Evolutionary conservation across 352 stramenopile species (phyloP).

Genomic region (Pythium dissimile): DNA sequence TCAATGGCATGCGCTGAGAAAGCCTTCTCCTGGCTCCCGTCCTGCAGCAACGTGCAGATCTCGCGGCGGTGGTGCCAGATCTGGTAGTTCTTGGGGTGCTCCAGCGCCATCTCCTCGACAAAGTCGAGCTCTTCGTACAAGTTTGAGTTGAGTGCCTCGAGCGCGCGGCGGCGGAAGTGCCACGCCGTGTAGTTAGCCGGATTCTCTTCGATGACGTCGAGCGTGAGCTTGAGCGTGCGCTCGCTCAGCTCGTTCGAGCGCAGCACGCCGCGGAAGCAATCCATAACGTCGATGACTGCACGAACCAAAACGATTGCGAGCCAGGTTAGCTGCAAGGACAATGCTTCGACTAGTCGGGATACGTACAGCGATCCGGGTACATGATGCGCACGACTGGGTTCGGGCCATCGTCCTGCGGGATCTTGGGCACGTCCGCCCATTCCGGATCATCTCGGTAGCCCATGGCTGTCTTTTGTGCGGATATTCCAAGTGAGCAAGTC

Average conservation of each 20-base stretch:
- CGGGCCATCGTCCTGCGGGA: slow-evolving; percentile 81
- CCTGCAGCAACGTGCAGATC: slow-evolving; percentile 82
- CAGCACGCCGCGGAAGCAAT: slow-evolving; percentile 94
- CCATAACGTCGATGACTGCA: slow-evolving; percentile 86
- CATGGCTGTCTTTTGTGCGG: slow-evolving; percentile 11
- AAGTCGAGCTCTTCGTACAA: slow-evolving; percentile 67
- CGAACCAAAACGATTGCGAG: not conserved
- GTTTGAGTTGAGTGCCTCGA: slow-evolving; percentile 77
- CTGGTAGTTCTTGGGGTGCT: slow-evolving; percentile 99
- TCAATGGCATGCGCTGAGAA: slow-evolving; percentile 92
- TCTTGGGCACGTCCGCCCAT: slow-evolving; percentile 81
- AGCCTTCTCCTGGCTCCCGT: slow-evolving; percentile 86
- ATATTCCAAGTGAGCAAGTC: not conserved
- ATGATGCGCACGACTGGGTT: slow-evolving; percentile 75
- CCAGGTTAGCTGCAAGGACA: too few species aligned
- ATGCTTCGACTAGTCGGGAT: not conserved
- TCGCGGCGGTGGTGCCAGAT: slow-evolving; percentile 98
- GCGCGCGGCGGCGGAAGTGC: slow-evolving; percentile 90
- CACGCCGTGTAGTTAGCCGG: slow-evolving; percentile 99
- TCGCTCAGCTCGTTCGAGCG: slow-evolving; percentile 88
- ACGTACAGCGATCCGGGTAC: slow-evolving; percentile 71
- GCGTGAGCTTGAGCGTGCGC: slow-evolving; percentile 90
- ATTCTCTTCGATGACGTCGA: slow-evolving; percentile 93
- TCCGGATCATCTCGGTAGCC: slow-evolving; percentile 58
- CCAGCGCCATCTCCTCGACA: slow-evolving; percentile 84